Evolutionary conservation across 2,329 filamentous ascomycete genomes (phyloP), one percentile per base, ranked within the genome.

Genomic region (Fusarium mundagurra): DNA sequence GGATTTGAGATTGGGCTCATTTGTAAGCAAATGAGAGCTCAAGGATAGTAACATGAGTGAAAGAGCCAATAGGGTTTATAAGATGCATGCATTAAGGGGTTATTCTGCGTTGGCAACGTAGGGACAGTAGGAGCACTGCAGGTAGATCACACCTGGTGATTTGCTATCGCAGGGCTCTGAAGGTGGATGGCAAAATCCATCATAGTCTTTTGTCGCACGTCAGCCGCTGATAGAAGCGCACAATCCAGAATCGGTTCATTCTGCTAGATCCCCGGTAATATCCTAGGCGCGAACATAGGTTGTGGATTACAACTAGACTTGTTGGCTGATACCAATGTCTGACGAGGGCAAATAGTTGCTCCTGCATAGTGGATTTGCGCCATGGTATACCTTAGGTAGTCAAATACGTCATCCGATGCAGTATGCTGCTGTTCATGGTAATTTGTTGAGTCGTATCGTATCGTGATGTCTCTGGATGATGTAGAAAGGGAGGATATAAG

Each of bases 401-500:
- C 34, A 53, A 36, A 51, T 31, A 61, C 48, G 55, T 55, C 53
- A 45, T 38, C 33, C 48, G 20, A 33, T 34, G 38, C 39, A 41
- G 44, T 54, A 58, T 27, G 5, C n/a, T 39, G 57, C 55, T 38
- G 43, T 61, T 55, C 31, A 45, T 61, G 38, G 45, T 36, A 8
- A 34, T 34, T 24, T 39, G 34, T 45, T 67, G 53, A 38, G 20
- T 47, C 20, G 58, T 8, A 34, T 24, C 27, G 41, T 39, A 47
- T 47, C 16, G 31, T 48, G 57, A 57, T 51, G 58, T 33, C 58
- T 62, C 50, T 68, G 63, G 41, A 55, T 50, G 24, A 72, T 59
- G 48, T 53, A 62, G 39, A 54, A 58, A 58, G 39, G 45, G 63
- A 53, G 34, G 38, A 39, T 38, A 48, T 53, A 57, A 54, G 53